These are phyloP conservation scores for Adiantum capillusveneris DNA, from an alignment of 75 land plant species.

Conservation along the genomic window DNA sequence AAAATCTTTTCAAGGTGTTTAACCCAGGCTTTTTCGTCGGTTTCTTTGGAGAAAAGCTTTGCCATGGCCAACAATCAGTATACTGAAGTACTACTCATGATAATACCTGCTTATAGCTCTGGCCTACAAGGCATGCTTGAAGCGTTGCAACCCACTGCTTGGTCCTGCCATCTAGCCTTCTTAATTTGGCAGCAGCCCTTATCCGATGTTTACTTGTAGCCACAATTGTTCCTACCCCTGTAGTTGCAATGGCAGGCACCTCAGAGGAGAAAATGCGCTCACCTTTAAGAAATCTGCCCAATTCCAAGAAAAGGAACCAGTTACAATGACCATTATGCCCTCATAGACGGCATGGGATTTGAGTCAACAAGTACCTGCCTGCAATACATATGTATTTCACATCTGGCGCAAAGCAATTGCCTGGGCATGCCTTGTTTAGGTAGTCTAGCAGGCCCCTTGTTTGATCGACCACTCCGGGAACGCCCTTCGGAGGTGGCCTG, in stretches of 20 bases:
- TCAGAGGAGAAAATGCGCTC: constrained; percentile 31
- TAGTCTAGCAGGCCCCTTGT: constrained; percentile 92
- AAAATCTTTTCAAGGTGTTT: too few relatives aligned
- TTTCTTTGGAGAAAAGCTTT: too few relatives aligned
- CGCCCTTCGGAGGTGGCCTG: constrained; percentile 77
- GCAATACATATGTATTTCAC: constrained; percentile 84
- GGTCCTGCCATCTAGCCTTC: constrained; percentile 4
- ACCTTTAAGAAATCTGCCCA: constrained; percentile 71
- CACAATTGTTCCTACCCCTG: constrained; percentile 26
- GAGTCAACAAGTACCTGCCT: constrained; percentile 55
- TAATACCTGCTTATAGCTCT: constrained; percentile 95
- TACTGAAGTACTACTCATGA: too few relatives aligned
- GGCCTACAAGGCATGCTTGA: constrained; percentile 66
- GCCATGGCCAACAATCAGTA: too few relatives aligned
- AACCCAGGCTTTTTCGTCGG: too few relatives aligned
- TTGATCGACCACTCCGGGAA: constrained; percentile 87
- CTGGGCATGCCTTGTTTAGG: constrained; percentile 62
- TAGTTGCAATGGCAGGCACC: constrained; percentile 11
- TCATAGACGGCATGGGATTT: neutral
- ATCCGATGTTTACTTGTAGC: too few relatives aligned
- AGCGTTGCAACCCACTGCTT: constrained; percentile 29
- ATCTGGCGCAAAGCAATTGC: constrained; percentile 64
- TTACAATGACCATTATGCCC: too few relatives aligned
- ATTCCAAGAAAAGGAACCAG: too few relatives aligned
- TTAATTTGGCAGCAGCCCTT: constrained; percentile 12